phyloP scores from a whole-genome alignment of 495 filamentous ascomycete species.

The Cercophora sp. region DNA sequence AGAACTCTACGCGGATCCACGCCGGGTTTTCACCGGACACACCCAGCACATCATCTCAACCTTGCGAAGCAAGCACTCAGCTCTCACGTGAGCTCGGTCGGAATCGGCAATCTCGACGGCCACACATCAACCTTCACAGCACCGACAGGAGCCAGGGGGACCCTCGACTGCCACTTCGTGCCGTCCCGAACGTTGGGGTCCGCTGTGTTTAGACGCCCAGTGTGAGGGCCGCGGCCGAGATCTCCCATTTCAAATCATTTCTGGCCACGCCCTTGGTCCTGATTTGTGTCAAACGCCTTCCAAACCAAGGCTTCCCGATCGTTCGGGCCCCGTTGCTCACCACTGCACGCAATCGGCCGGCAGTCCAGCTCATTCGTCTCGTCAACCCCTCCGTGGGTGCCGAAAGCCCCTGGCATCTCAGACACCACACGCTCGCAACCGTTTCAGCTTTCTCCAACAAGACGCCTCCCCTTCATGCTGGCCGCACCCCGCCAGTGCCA shows the following conservation, averaged over 20 bases:
- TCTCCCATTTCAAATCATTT: constrained; percentile 1
- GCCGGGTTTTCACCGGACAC: too few relatives aligned
- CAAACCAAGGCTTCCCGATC: constrained; percentile 1
- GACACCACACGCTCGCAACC: constrained; percentile 11
- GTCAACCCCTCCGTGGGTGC: background rate
- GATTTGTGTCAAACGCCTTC: background rate
- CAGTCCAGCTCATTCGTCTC: background rate
- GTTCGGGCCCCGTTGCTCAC: background rate
- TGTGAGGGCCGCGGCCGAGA: background rate
- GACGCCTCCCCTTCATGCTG: constrained; percentile 14
- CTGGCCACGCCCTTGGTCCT: background rate
- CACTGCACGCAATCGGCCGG: background rate
- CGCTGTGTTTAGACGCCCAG: too few relatives aligned
- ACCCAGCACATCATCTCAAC: background rate
- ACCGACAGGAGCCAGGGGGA: too few relatives aligned
- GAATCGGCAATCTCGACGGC: too few relatives aligned
- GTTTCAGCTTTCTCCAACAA: constrained; percentile 17
- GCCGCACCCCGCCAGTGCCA: constrained; percentile 11
- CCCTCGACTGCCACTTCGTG: too few relatives aligned
- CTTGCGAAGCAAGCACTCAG: too few relatives aligned
- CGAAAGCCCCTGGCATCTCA: constrained; percentile 10
- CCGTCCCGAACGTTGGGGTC: background rate
- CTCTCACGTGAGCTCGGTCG: too few relatives aligned
- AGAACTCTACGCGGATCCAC: too few relatives aligned
- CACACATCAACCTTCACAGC: too few relatives aligned